Conservation (phyloP, 768 basidiomycete genomes). For the Kockovaella imperatae region DNA sequence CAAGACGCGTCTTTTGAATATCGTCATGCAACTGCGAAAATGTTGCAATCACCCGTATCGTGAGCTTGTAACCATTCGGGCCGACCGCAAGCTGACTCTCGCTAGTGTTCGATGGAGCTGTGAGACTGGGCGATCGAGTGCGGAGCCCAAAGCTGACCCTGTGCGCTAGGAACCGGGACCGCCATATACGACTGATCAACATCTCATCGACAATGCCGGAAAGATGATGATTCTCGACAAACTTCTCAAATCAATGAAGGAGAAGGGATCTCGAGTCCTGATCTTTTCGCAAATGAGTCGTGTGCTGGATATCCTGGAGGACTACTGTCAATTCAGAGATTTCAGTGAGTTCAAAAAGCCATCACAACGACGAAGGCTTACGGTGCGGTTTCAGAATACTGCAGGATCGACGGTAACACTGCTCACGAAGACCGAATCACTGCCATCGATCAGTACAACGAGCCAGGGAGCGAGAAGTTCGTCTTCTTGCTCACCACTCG, state of each 20-base stretch:
- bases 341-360: conserved; percentile 57
- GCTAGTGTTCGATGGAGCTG: conserved; percentile 43
- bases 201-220: conserved; percentile 84
- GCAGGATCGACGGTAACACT: conserved; percentile 90
- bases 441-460: conserved; percentile 97
- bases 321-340: conserved; percentile 84
- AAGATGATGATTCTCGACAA: conserved; percentile 99
- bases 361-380: background rate
- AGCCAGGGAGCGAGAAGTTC: conserved; percentile 86
- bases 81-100: background rate
- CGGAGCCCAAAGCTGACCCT: background rate
- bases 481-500: conserved; percentile 94
- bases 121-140: conserved; percentile 5
- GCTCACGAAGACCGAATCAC: conserved; percentile 92
- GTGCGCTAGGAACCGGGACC: conserved; percentile 77
- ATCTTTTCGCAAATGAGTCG: conserved; percentile 99
- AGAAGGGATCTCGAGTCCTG: conserved; percentile 84
- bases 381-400: conserved; percentile 60
- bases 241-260: conserved; percentile 75
- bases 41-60: conserved; percentile 47
- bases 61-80: conserved; percentile 16
- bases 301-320: conserved; percentile 94
- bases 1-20: conserved; percentile 93
- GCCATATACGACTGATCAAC: conserved; percentile 96
- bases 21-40: conserved; percentile 85